These are phyloP conservation scores for Miscanthus sacchariflorus DNA, from an alignment of 202 grass and related monocot species.

Conservation along the genomic window DNA sequence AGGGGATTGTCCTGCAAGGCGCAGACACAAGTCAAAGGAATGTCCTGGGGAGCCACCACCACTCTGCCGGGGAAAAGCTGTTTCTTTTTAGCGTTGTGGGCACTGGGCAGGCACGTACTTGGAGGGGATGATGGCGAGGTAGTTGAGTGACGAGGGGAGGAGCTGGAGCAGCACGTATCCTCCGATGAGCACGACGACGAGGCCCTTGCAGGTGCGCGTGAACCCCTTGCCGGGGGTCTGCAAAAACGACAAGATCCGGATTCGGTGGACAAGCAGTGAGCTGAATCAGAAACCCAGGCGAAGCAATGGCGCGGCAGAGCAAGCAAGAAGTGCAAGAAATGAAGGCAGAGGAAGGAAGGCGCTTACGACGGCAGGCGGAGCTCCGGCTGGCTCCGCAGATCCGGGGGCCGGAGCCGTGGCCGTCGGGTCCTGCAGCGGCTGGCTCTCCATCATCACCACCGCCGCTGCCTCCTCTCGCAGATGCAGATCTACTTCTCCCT, in stretches of 20 bases:
- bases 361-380: conserved; percentile 56
- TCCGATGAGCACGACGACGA: conserved; percentile 74
- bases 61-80: not conserved
- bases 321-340: not conserved
- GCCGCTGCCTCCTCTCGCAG: not conserved
- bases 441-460: conserved; percentile 61
- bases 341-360: not conserved
- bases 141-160: conserved; percentile 74
- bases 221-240: conserved; percentile 86
- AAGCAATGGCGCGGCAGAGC: not conserved
- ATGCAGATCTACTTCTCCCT: conserved; percentile 45
- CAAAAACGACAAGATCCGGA: not conserved
- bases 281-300: not conserved
- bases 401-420: conserved; percentile 8
- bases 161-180: conserved; percentile 93
- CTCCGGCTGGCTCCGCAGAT: conserved; percentile 10
- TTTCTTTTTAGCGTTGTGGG: not conserved
- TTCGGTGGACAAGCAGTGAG: not conserved
- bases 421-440: conserved; percentile 57
- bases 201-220: conserved; percentile 94
- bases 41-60: not conserved
- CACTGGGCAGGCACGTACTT: conserved; percentile 50
- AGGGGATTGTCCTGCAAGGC: conserved; percentile 88
- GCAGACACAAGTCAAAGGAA: not conserved
- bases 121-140: conserved; percentile 87